Evolutionary conservation across 2,329 filamentous ascomycete genomes (phyloP), one percentile per base, ranked within the genome.

Genomic region (Penicillium sp.): DNA sequence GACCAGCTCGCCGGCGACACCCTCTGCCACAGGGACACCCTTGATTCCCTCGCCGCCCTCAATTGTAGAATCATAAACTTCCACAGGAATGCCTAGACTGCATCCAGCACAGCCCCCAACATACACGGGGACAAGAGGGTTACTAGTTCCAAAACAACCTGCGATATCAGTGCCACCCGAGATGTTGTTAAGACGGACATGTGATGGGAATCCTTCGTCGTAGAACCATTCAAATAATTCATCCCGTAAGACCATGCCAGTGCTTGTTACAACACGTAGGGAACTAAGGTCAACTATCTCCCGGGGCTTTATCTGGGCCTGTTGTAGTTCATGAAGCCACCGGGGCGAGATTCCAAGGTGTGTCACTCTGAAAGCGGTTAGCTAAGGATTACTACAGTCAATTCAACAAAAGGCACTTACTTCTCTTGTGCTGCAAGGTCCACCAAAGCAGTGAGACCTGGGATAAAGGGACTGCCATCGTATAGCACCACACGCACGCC

Each of bases 141-240:
- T 91, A 46, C 85, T 82, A 1, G 55, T 58, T 7, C 60, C 67
- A 51, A 68, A 70, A 26, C 51, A 62, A 2, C 64, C 66, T 7
- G 66, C 67, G n/a, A 70, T 55, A 54, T 68, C 68, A 7, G 68
- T 71, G 11, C 67, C 67, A 1, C 69, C 68, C 2, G 67, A 67
- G 42, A 68, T 70, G 39, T 69, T 70, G 45, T 67, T 63, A 2
- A 95, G 76, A 23, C 91, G 89, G 0, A 86, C 81, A 42, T 78
- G 75, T 0, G 77, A 57, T 0, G 89, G 87, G 68, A 95, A 95
- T 0, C 79, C 89, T 7, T 78, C 74, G 61, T 90, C 86, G 67
- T 92, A 86, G 71, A 87, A 85, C 90, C 90, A 95, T 67, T 91
- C 85, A 66, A 91, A 93, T 32, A 90, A 76, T 36, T 87, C 82